Evolutionary conservation across 805 yeast genomes (phyloP), one percentile per base, ranked within the genome.

Genomic region (Candida koratica): DNA sequence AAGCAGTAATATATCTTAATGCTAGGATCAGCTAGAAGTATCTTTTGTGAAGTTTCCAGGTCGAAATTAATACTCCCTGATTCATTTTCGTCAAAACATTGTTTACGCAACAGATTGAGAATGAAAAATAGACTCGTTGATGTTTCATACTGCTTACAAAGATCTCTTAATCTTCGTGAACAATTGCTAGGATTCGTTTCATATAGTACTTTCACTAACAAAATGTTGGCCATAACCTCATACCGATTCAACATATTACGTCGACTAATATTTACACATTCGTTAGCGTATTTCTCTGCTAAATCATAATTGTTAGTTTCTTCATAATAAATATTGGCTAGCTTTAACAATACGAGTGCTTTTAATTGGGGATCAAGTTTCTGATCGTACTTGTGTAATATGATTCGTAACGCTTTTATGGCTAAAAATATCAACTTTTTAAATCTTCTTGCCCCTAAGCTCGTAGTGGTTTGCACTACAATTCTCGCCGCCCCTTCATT

Each of bases 281-380:
- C 32, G 13, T 34, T 32, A 3, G 27, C 17, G 18, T 28, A 38
- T 5, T 28, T 33, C 18, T 67, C 67, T 0, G 79, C 79, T 25
- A 54, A 43, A 18, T 61, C 61, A 12, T 54, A 43, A 42, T 64
- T 62, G 3, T 52, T 52, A 0, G 78, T 73, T 37, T 75, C 79
- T 17, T 42, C 41, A 31, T 61, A 58, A 34, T 65, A 58, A 3
- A 71, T 32, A 9, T 47, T 47, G 0, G 75, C 65, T 7, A 73
- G 43, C 26, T 56, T 56, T 35, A 59, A 63, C 27, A 58, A 56
- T 0, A 69, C 44, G 2, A 45, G 33, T 38, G 63, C 60, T 35
- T 64, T 67, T 13, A 54, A 33, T 11, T 42, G 45, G 0, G 69
- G 60, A 25, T 56, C 48, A 11, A 75, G 38, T 2, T 32, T 13